These are phyloP conservation scores for Russula lepida DNA, from an alignment of 768 basidiomycete species.

Conservation along the genomic window DNA sequence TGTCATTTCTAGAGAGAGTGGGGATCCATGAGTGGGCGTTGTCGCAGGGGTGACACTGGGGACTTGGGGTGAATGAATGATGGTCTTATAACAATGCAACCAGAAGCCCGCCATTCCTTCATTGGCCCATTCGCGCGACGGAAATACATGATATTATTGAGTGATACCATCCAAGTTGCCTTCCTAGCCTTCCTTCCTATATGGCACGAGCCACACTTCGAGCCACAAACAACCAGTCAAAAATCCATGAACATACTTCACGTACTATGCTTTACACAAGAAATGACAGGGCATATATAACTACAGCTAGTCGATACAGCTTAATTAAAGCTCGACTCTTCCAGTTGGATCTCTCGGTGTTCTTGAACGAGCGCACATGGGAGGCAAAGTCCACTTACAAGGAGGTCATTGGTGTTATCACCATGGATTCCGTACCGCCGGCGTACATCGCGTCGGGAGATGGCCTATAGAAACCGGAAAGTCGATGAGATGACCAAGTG, in stretches of 20 bases:
- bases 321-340: background rate
- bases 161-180: background rate
- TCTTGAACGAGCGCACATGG: conserved; percentile 3
- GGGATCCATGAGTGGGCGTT: too few relatives aligned
- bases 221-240: background rate
- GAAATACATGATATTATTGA: background rate
- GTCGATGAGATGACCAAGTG: background rate
- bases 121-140: too few relatives aligned
- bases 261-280: background rate
- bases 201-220: background rate
- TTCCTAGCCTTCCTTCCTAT: background rate
- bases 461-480: background rate
- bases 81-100: too few relatives aligned
- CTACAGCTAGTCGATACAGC: background rate
- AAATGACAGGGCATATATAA: background rate
- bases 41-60: too few relatives aligned
- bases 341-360: conserved; percentile 1
- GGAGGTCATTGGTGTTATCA: background rate
- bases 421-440: background rate
- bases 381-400: background rate
- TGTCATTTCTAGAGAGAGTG: too few relatives aligned
- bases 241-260: background rate
- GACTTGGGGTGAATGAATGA: too few relatives aligned
- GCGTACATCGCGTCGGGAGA: background rate
- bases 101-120: too few relatives aligned